Percentiles rank a stretch among this genome's conserved stretches.
Evolutionary conservation across 1,139 yeast genomes (phyloP).

Genomic region (Eremothecium coryli): DNA sequence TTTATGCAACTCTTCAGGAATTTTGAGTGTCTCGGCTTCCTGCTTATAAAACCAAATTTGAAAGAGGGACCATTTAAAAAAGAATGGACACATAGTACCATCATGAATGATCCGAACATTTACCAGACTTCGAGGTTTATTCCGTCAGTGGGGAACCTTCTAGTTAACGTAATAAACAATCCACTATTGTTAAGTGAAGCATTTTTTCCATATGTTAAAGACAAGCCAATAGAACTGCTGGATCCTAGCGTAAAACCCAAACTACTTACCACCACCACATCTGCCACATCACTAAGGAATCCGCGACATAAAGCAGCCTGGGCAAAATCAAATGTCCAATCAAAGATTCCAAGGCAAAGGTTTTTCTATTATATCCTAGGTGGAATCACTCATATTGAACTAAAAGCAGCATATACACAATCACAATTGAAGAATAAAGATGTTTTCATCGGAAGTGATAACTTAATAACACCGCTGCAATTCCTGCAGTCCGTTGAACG

Average conservation of each 20-base stretch:
- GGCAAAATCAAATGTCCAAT: slow-evolving; percentile 46
- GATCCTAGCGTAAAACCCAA: slow-evolving; percentile 43
- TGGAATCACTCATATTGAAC: slow-evolving; percentile 78
- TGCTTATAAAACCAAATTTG: slow-evolving; percentile 45
- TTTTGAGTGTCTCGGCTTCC: slow-evolving; percentile 58
- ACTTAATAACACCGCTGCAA: slow-evolving; percentile 54
- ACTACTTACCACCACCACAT: slow-evolving; percentile 27
- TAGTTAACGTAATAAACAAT: slow-evolving; percentile 37
- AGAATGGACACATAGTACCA: slow-evolving; percentile 47
- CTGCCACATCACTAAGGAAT: slow-evolving; percentile 50
- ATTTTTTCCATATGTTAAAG: slow-evolving; percentile 69
- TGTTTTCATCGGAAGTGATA: slow-evolving; percentile 76
- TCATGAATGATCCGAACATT: slow-evolving; percentile 49
- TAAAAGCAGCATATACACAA: slow-evolving; percentile 67
- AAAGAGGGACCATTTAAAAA: slow-evolving; percentile 34
- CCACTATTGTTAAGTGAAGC: slow-evolving; percentile 34
- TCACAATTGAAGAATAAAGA: slow-evolving; percentile 57
- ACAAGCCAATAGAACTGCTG: slow-evolving; percentile 48
- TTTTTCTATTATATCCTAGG: slow-evolving; percentile 81
- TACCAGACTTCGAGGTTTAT: slow-evolving; percentile 70
- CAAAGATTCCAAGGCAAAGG: slow-evolving; percentile 49
- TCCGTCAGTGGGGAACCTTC: slow-evolving; percentile 56
- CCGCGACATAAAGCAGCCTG: slow-evolving; percentile 74
- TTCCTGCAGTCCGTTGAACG: slow-evolving; percentile 39
- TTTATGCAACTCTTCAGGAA: slow-evolving; percentile 51